Percentiles rank a stretch among this genome's conserved stretches.
phyloP scores from a whole-genome alignment of 2,329 filamentous ascomycete genomes.

The Nigrograna mackinnonii region DNA sequence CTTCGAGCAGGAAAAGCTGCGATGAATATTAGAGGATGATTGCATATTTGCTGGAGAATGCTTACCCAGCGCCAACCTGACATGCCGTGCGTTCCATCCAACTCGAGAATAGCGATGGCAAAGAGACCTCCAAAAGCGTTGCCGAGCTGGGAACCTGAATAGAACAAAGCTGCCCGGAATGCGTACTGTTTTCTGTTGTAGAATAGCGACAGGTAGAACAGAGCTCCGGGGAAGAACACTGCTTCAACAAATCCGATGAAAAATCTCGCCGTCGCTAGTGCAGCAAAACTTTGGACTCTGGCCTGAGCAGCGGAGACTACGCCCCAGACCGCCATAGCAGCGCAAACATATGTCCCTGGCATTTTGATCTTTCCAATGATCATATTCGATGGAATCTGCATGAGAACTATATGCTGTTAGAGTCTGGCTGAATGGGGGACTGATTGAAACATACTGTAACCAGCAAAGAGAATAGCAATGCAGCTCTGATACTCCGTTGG shows the following conservation, averaged over 20 bases:
- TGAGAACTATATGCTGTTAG: too few species aligned
- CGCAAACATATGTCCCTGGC: slow-evolving; percentile 21
- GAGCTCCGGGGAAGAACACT: slow-evolving; percentile 62
- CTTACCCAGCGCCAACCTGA: slow-evolving; percentile 29
- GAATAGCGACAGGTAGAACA: slow-evolving; percentile 54
- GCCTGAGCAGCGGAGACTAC: slow-evolving; percentile 15
- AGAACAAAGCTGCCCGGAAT: background rate
- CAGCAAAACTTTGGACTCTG: slow-evolving; percentile 9
- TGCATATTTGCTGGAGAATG: background rate
- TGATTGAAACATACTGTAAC: background rate
- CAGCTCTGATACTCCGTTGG: slow-evolving; percentile 1
- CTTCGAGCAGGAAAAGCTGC: slow-evolving; percentile 20
- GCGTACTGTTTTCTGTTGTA: background rate
- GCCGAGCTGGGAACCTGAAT: slow-evolving; percentile 24
- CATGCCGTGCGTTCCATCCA: slow-evolving; percentile 24
- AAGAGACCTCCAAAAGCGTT: slow-evolving; percentile 46
- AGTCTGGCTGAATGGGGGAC: too few species aligned
- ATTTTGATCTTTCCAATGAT: slow-evolving; percentile 19
- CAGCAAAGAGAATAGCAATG: slow-evolving; percentile 18
- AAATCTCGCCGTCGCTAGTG: slow-evolving; percentile 21
- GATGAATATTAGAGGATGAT: background rate
- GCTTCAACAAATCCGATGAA: slow-evolving; percentile 26
- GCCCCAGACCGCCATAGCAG: slow-evolving; percentile 21
- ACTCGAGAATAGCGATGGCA: slow-evolving; percentile 37
- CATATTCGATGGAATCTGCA: slow-evolving; percentile 20